phyloP scores from a whole-genome alignment of 768 basidiomycete species.

The Pisolithus albus region DNA sequence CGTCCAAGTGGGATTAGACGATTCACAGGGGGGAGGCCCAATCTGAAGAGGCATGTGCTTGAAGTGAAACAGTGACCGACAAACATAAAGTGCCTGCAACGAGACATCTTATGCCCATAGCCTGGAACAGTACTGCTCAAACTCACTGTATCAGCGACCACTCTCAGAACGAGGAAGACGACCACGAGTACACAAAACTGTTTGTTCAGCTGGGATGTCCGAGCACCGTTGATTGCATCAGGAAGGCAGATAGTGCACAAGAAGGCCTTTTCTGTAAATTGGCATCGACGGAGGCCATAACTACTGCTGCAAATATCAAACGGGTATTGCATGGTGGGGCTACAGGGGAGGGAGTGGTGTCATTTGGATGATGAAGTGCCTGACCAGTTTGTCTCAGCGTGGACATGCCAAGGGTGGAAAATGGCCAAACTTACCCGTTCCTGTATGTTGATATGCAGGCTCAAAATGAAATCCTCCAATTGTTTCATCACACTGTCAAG shows the following conservation, averaged over 20 bases:
- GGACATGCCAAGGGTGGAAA: no score
- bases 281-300: slow-evolving; percentile 1
- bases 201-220: neutral
- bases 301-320: slow-evolving; percentile 13
- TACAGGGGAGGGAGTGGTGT: no score
- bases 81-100: neutral
- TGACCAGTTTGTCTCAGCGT: no score
- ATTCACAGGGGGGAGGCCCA: neutral
- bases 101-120: neutral
- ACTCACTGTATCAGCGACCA: neutral
- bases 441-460: no score
- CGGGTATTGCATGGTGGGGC: neutral
- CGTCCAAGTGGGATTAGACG: slow-evolving; percentile 11
- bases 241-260: neutral
- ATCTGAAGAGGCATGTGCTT: slow-evolving; percentile 5
- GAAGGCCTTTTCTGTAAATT: neutral
- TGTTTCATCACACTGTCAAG: no score
- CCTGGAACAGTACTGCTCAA: neutral
- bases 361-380: no score
- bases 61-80: slow-evolving; percentile 2
- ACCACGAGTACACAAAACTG: neutral
- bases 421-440: no score
- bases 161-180: neutral
- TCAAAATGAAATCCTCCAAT: no score
- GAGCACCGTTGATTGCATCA: neutral